These are phyloP conservation scores for Zalerion maritima DNA, from an alignment of 495 filamentous ascomycete genomes.

Conservation along the genomic window DNA sequence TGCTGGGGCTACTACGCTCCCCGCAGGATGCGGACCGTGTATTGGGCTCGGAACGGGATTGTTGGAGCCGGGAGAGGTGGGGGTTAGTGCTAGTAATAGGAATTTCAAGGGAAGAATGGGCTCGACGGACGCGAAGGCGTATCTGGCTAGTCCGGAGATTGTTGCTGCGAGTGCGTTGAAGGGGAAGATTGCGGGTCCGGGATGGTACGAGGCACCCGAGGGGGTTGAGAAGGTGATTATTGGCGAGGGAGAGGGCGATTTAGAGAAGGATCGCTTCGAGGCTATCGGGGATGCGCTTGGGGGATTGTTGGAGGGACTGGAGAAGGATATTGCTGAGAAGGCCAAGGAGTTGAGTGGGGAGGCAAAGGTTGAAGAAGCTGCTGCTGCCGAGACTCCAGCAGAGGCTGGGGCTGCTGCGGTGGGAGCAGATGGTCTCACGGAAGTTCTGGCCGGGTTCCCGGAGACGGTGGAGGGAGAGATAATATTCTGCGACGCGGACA, in stretches of 20 bases:
- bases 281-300: conserved; percentile 54
- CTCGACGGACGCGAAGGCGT: conserved; percentile 64
- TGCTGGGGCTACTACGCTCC: conserved; percentile 62
- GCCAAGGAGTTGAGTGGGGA: conserved; percentile 25
- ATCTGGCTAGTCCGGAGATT: conserved; percentile 80
- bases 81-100: conserved; percentile 78
- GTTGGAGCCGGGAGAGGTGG: conserved; percentile 71
- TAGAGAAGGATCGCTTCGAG: conserved; percentile 43
- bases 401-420: conserved; percentile 6
- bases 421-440: conserved; percentile 29
- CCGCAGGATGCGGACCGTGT: conserved; percentile 75
- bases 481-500: conserved; percentile 56
- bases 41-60: conserved; percentile 82
- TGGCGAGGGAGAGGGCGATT: conserved; percentile 55
- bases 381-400: conserved; percentile 2
- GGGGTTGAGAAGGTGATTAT: conserved; percentile 49
- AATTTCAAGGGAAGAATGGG: conserved; percentile 96
- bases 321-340: conserved; percentile 41
- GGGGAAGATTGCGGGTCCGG: conserved; percentile 67
- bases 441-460: conserved; percentile 58
- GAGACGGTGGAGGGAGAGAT: conserved; percentile 51
- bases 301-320: conserved; percentile 50
- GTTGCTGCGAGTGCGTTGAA: conserved; percentile 77
- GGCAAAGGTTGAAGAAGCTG: conserved; percentile 2
- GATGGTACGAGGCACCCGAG: conserved; percentile 60